Percentiles rank a stretch among this genome's conserved stretches.
Evolutionary conservation across 2,329 filamentous ascomycete genomes (phyloP).

Genomic region (Dactylellina haptotyla): DNA sequence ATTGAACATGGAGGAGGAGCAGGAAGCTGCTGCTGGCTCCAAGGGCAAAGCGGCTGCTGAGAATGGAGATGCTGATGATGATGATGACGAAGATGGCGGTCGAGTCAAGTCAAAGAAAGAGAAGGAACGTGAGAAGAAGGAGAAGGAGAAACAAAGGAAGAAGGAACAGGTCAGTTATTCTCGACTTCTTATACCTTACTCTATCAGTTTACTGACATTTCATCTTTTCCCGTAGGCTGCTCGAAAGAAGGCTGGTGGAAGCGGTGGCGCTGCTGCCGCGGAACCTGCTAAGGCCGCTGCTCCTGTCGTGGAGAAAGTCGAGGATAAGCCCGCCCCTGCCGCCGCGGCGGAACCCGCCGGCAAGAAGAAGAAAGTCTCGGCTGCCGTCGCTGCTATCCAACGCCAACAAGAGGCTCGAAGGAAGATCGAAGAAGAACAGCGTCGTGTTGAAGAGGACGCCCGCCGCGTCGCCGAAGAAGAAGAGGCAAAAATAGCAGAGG

Average conservation of each 20-base stretch:
- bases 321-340: conserved; percentile 57
- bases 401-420: conserved; percentile 84
- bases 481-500: conserved; percentile 59
- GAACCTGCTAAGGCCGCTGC: conserved; percentile 65
- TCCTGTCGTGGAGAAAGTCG: conserved; percentile 58
- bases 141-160: conserved; percentile 97
- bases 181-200: background rate
- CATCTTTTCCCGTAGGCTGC: conserved; percentile 69
- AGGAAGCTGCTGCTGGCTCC: conserved; percentile 65
- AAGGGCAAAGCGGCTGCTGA: conserved; percentile 62
- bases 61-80: conserved; percentile 65
- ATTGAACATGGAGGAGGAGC: conserved; percentile 55
- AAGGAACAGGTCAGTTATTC: conserved; percentile 82
- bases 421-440: conserved; percentile 72
- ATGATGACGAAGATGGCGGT: conserved; percentile 69
- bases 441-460: conserved; percentile 73
- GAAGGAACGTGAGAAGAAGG: conserved; percentile 98
- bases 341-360: conserved; percentile 65
- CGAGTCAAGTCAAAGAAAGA: conserved; percentile 94
- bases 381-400: conserved; percentile 77
- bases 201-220: conserved; percentile 26
- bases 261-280: conserved; percentile 62
- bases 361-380: conserved; percentile 90
- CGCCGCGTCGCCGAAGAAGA: conserved; percentile 69
- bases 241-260: conserved; percentile 77